Evolutionary conservation across 805 yeast species (phyloP).

Genomic region (Hanseniaspora valbyensis): DNA sequence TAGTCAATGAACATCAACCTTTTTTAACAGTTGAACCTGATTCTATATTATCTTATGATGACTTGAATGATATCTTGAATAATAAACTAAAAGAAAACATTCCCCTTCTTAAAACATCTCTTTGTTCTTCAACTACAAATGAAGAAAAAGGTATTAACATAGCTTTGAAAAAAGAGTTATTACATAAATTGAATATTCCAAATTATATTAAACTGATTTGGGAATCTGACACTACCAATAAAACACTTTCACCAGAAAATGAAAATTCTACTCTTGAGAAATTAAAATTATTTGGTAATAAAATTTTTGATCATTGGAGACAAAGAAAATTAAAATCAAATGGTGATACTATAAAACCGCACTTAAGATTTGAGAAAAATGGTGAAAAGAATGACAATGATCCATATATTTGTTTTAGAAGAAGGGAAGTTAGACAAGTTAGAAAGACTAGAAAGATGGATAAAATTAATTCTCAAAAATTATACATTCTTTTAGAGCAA

Average conservation of each 20-base stretch:
- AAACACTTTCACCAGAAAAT: slow-evolving; percentile 11
- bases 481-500: slow-evolving; percentile 62
- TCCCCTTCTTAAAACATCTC: slow-evolving; percentile 4
- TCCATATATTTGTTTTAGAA: slow-evolving; percentile 90
- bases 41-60: slow-evolving; percentile 59
- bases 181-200: slow-evolving; percentile 42
- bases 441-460: slow-evolving; percentile 94
- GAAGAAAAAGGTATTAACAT: slow-evolving; percentile 27
- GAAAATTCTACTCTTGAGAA: slow-evolving; percentile 14
- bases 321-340: slow-evolving; percentile 53
- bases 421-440: slow-evolving; percentile 89
- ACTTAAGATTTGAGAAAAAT: slow-evolving; percentile 73
- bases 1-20: slow-evolving; percentile 74
- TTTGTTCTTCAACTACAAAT: slow-evolving; percentile 6
- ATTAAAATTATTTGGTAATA: slow-evolving; percentile 45
- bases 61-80: slow-evolving; percentile 45
- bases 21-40: slow-evolving; percentile 75
- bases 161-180: slow-evolving; percentile 47
- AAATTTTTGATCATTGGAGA: slow-evolving; percentile 74
- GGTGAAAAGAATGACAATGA: slow-evolving; percentile 84
- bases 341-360: slow-evolving; percentile 65
- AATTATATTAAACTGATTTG: slow-evolving; percentile 18
- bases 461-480: slow-evolving; percentile 73
- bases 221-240: slow-evolving; percentile 14
- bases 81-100: slow-evolving; percentile 26